Percentiles rank a stretch among this genome's conserved stretches.
Evolutionary conservation across 495 filamentous ascomycete genomes (phyloP).

Genomic region (Cercophora scortea): DNA sequence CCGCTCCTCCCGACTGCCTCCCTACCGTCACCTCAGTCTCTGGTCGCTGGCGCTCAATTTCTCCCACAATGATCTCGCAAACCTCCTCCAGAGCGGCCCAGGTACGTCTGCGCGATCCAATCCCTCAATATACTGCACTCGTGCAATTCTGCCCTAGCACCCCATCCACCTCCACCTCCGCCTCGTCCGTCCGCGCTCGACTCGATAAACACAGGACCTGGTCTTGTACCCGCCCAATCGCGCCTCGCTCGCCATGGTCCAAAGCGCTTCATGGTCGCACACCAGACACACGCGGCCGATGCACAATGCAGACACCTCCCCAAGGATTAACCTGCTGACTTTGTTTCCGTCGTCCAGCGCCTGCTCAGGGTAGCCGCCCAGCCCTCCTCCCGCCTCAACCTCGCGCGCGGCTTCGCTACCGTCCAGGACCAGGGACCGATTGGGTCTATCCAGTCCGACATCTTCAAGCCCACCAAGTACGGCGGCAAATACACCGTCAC

Average conservation of each 20-base stretch:
- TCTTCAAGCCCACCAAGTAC: conserved; percentile 98
- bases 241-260: background rate
- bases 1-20: background rate
- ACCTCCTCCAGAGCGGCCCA: conserved; percentile 45
- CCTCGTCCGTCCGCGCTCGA: background rate
- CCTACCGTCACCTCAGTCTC: conserved; percentile 1
- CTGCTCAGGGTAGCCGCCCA: conserved; percentile 49
- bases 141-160: background rate
- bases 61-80: conserved; percentile 51
- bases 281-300: background rate
- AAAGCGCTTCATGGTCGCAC: background rate
- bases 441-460: conserved; percentile 75
- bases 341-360: conserved; percentile 27
- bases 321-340: background rate
- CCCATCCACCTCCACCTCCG: background rate
- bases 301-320: background rate
- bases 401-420: conserved; percentile 55
- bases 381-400: conserved; percentile 34
- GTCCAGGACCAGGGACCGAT: conserved; percentile 70
- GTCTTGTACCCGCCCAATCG: background rate
- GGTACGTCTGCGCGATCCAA: conserved; percentile 21
- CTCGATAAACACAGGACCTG: too few relatives aligned
- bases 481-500: conserved; percentile 99
- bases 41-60: conserved; percentile 14
- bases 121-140: background rate